A percentile compares a stretch with the other conserved stretches of the same genome.
phyloP scores from a whole-genome alignment of 1,139 yeast genomes.

The Suhomyces ambrosiae region DNA sequence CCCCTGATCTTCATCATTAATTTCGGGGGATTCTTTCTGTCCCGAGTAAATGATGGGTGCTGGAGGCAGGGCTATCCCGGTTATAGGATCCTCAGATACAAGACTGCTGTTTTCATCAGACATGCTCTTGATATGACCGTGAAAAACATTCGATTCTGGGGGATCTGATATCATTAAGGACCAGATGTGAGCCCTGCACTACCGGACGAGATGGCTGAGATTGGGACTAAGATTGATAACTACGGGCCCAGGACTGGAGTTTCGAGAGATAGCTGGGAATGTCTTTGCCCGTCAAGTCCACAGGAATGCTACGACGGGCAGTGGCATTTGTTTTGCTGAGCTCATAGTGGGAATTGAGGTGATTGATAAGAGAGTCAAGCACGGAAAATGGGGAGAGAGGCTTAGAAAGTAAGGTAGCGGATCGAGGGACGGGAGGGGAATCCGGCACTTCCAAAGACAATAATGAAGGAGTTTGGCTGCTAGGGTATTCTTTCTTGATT shows the following conservation, averaged over 20 bases:
- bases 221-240: no score
- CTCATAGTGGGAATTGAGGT: slow-evolving; percentile 21
- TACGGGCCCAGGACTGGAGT: slow-evolving; percentile 9
- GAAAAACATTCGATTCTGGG: no score
- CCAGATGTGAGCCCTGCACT: no score
- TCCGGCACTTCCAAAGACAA: no score
- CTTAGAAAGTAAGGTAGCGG: no score
- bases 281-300: slow-evolving; percentile 21
- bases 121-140: no score
- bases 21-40: background rate
- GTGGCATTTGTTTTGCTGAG: slow-evolving; percentile 22
- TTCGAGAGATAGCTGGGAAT: slow-evolving; percentile 16
- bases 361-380: slow-evolving; percentile 14
- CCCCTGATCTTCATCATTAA: background rate
- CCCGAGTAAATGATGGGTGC: slow-evolving; percentile 2
- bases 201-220: no score
- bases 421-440: no score
- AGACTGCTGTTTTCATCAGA: slow-evolving; percentile 1
- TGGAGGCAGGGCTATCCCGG: background rate
- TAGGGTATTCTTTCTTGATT: no score
- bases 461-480: no score
- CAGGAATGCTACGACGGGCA: slow-evolving; percentile 25
- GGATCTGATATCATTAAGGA: no score
- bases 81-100: background rate
- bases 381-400: background rate